phyloP scores from a whole-genome alignment of 768 basidiomycete genomes.

The Boletus rex-veris region DNA sequence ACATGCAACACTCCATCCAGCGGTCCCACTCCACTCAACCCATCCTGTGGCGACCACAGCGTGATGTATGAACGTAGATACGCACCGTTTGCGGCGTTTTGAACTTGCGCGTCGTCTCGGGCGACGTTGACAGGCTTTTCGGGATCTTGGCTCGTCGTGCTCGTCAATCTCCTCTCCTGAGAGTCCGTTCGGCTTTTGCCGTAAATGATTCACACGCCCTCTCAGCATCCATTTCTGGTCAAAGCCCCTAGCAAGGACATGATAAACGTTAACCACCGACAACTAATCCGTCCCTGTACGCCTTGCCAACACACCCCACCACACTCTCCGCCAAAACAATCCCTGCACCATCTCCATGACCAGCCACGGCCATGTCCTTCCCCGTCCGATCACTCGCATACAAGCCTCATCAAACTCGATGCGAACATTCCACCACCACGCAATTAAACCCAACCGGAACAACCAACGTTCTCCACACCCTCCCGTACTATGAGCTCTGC shows the following conservation, averaged over 20 bases:
- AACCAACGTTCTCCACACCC: constrained; percentile 17
- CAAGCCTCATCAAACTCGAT: constrained; percentile 1
- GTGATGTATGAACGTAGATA: constrained; percentile 10
- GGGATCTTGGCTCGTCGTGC: constrained; percentile 22
- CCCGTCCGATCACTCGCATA: too few relatives aligned
- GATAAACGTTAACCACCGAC: too few relatives aligned
- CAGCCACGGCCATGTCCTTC: too few relatives aligned
- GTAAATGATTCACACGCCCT: too few relatives aligned
- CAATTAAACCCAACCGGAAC: constrained; percentile 74
- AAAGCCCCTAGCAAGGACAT: too few relatives aligned
- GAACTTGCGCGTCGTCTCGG: constrained; percentile 38
- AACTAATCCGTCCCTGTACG: too few relatives aligned
- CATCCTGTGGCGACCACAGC: constrained; percentile 6
- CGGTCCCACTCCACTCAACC: constrained; percentile 9
- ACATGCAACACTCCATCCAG: constrained; percentile 35
- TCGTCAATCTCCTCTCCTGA: neutral
- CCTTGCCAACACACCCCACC: too few relatives aligned
- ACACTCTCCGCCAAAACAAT: too few relatives aligned
- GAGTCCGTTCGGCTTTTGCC: too few relatives aligned
- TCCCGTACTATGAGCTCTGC: constrained; percentile 31
- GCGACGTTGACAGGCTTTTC: constrained; percentile 38
- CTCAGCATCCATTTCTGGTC: too few relatives aligned
- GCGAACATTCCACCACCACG: constrained; percentile 45
- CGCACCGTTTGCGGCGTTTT: constrained; percentile 40
- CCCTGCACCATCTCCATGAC: too few relatives aligned